Percentiles rank a stretch among this genome's conserved stretches.
phyloP scores from a whole-genome alignment of 768 basidiomycete genomes.

The Hypholoma fasciculare region DNA sequence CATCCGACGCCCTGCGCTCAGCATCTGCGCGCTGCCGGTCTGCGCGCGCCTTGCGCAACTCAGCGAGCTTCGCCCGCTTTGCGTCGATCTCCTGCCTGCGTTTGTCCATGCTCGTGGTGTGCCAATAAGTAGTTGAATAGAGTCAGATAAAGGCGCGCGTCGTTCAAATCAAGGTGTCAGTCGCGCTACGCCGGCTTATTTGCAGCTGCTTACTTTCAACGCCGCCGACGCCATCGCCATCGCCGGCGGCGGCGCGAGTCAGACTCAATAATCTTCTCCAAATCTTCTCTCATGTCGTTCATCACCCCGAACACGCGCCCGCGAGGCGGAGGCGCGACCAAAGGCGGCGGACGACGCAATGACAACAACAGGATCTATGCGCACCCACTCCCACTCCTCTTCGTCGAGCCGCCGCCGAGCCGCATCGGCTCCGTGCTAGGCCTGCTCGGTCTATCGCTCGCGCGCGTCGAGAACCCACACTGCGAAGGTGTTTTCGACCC shows the following conservation, averaged over 20 bases:
- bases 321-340: constrained; percentile 34
- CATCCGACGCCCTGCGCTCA: constrained; percentile 41
- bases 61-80: constrained; percentile 85
- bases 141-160: not conserved
- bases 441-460: constrained; percentile 57
- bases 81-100: constrained; percentile 88
- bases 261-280: too few relatives aligned
- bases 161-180: not conserved
- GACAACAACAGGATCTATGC: constrained; percentile 73
- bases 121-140: not conserved
- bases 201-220: constrained; percentile 5
- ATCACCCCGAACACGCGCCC: constrained; percentile 40
- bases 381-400: constrained; percentile 66
- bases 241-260: too few relatives aligned
- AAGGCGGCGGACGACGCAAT: constrained; percentile 52
- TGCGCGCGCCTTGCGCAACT: constrained; percentile 75
- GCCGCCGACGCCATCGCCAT: too few relatives aligned
- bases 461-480: constrained; percentile 66
- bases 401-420: constrained; percentile 42
- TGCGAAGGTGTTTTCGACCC: constrained; percentile 79
- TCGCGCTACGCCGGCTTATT: not conserved
- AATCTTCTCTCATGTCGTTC: constrained; percentile 40
- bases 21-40: constrained; percentile 61
- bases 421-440: constrained; percentile 47
- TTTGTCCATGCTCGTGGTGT: constrained; percentile 52